A percentile compares a stretch with the other conserved stretches of the same genome.
phyloP scores from a whole-genome alignment of 1,139 yeast genomes.

The Yamadazyma epiphylla region DNA sequence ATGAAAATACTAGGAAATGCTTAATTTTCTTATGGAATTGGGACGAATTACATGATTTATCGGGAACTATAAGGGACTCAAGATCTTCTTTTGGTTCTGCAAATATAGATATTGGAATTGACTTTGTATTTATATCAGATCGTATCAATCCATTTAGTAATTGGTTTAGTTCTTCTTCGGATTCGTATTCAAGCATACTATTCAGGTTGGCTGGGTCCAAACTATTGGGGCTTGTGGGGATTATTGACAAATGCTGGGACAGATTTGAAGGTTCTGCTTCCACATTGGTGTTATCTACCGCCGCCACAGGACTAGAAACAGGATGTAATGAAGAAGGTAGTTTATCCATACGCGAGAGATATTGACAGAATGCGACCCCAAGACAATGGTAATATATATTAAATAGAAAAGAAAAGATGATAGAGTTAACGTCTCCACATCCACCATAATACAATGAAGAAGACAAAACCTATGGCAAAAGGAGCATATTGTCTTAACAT shows the following conservation, averaged over 20 bases:
- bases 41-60: conserved; percentile 19
- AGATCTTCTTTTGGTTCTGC: conserved; percentile 13
- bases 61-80: conserved; percentile 15
- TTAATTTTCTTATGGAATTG: conserved; percentile 47
- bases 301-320: too few species aligned
- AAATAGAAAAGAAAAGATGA: too few species aligned
- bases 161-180: conserved; percentile 25
- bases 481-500: conserved; percentile 88
- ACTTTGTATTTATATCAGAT: conserved; percentile 8
- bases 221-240: too few species aligned
- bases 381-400: too few species aligned
- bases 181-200: background rate
- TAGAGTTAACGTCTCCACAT: conserved; percentile 6
- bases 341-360: too few species aligned
- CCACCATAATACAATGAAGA: conserved; percentile 79
- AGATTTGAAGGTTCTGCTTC: too few species aligned
- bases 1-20: conserved; percentile 78
- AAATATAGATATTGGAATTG: conserved; percentile 8
- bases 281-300: too few species aligned
- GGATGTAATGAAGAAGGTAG: too few species aligned
- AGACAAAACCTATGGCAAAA: conserved; percentile 64
- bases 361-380: too few species aligned
- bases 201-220: too few species aligned
- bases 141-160: conserved; percentile 23
- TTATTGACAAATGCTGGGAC: too few species aligned